Base-by-base conservation (phyloP, 495 filamentous ascomycete species). In the Penicillium coffeae region DNA sequence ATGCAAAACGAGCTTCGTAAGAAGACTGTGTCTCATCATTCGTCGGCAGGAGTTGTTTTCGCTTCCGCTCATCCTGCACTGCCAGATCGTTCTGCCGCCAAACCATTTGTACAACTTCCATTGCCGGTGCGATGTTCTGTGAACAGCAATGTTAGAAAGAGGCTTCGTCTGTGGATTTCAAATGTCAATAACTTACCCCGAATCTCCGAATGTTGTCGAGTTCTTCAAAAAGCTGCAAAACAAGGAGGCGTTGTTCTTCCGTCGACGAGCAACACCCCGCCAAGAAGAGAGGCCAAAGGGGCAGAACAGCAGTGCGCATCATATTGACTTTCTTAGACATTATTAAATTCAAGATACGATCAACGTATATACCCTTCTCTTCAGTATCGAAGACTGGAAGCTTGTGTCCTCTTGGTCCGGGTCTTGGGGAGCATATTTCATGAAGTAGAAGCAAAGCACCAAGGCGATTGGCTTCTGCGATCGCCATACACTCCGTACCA, bases 61-160 rank as follows among this genome's bases (percentile, higher is more conserved):
- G 42, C 36, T 52, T 60, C 16, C 64, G 25, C 55, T 68, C 47
- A 54, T 63, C 51, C 39, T 59, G 49, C 5, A 45, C 50, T 3
- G 44, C 34, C 13, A 63, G 33, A 50, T 59, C 55, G 36, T 38
- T 43, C 48, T 59, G 55, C 13, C 50, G 50, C 56, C 59, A 59
- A 3, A 56, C 54, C 56, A 54, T 63, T 42, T 62, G 42, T 25
- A 59, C 45, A 13, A 62, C 55, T 48, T 67, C 50, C 55, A 64
- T 50, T 34, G 62, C 56, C n/a, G 59, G 56, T 46, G 60, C 52
- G 54, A 71, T 48, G 51, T 71, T 57, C 55, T 37, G 49, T 37
- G n/a, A n/a, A n/a, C n/a, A 30, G 10, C 5, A 30, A 30, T 34
- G 50, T 60, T 37, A 59, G 54, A 13, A 7, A 27, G 21, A 15